These are phyloP conservation scores for Irpex sp. DNA, from an alignment of 1,284 basidiomycete genomes.

Conservation along the genomic window DNA sequence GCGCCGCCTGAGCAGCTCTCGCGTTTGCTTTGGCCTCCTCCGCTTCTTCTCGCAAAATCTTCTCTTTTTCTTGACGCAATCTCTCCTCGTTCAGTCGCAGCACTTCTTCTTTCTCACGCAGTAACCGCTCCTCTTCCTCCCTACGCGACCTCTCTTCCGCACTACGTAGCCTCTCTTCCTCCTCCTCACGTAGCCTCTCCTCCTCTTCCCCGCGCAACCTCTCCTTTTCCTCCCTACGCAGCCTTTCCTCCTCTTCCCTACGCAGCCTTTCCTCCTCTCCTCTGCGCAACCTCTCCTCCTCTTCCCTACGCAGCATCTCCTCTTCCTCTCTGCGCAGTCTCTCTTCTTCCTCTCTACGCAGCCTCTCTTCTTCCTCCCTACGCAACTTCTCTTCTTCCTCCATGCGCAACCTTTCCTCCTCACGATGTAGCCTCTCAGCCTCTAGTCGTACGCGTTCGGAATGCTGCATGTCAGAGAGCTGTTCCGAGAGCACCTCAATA, in stretches of 20 bases:
- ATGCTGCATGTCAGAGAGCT: slow-evolving; percentile 25
- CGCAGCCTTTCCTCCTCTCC: not conserved
- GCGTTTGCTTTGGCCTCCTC: slow-evolving; percentile 14
- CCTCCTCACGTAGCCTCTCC: not conserved
- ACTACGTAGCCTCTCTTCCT: slow-evolving; percentile 12
- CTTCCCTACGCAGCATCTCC: slow-evolving; percentile 2
- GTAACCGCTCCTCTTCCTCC: slow-evolving; percentile 10
- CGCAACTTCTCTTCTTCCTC: slow-evolving; percentile 26
- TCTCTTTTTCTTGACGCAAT: slow-evolving; percentile 22
- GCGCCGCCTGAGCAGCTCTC: slow-evolving; percentile 9
- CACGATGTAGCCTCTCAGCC: no score
- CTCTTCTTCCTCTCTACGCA: not conserved
- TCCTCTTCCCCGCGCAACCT: not conserved
- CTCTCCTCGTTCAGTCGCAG: slow-evolving; percentile 9
- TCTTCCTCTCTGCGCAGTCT: not conserved
- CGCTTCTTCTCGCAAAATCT: slow-evolving; percentile 11
- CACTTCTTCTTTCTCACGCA: not conserved
- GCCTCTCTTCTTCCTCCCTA: not conserved
- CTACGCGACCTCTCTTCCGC: slow-evolving; percentile 10
- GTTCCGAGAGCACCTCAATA: slow-evolving; percentile 30
- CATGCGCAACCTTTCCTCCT: slow-evolving; percentile 20
- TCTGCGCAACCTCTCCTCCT: slow-evolving; percentile 20
- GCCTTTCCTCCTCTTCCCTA: not conserved
- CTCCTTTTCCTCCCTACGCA: not conserved
- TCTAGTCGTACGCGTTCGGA: slow-evolving; percentile 26